Evolutionary conservation across 371 early-diverging fungal genomes (phyloP).

Genomic region (Actinomucor elegans): DNA sequence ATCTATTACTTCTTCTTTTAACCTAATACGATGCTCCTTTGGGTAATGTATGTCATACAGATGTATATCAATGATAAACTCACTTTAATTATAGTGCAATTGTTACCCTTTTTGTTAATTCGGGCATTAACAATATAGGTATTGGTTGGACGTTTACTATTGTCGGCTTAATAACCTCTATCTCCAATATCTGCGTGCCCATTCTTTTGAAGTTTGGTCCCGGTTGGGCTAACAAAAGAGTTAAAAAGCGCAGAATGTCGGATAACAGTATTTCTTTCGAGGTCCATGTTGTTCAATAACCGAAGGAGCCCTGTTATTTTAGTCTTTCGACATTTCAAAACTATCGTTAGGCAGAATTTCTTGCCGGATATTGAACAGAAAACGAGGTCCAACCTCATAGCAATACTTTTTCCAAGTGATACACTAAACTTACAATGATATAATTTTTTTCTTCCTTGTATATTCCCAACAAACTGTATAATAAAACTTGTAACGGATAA

Average conservation of each 20-base stretch:
- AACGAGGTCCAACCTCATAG: no score
- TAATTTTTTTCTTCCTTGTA: no score
- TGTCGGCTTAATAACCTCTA: constrained; percentile 8
- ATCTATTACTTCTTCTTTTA: constrained; percentile 44
- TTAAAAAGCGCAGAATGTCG: neutral
- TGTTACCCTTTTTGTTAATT: constrained; percentile 19
- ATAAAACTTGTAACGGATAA: no score
- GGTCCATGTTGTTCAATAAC: no score
- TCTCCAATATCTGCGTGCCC: constrained; percentile 8
- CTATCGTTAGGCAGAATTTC: no score
- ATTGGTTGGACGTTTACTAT: constrained; percentile 25
- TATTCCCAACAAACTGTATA: no score
- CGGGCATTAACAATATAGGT: constrained; percentile 25
- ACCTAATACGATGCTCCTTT: constrained; percentile 34
- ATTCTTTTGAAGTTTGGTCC: constrained; percentile 23
- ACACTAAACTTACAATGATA: no score
- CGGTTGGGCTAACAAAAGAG: constrained; percentile 17
- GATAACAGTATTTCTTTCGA: neutral
- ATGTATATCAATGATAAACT: no score
- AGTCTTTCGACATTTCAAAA: no score
- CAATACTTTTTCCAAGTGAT: no score
- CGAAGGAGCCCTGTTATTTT: no score
- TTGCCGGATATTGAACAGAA: no score
- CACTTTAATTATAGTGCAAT: neutral
- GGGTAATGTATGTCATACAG: constrained; percentile 19